Percentiles rank a stretch among this genome's conserved stretches.
phyloP scores from a whole-genome alignment of 2,329 filamentous ascomycete genomes.

The Rachicladosporium sp. region DNA sequence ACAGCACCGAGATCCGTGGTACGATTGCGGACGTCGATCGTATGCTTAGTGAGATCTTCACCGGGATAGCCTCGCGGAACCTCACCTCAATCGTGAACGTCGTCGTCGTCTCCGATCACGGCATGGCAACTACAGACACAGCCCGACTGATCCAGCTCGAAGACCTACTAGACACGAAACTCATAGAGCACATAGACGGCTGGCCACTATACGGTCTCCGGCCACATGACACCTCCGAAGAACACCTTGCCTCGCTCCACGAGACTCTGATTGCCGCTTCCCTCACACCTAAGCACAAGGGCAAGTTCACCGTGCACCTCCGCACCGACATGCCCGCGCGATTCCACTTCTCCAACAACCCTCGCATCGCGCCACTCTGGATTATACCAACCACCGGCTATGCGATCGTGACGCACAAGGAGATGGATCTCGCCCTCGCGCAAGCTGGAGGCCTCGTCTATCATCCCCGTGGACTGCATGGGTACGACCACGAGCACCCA shows the following conservation, averaged over 20 bases:
- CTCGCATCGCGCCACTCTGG: conserved; percentile 89
- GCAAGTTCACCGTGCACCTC: conserved; percentile 76
- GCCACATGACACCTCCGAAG: conserved; percentile 55
- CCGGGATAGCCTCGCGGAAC: conserved; percentile 67
- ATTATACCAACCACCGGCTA: conserved; percentile 85
- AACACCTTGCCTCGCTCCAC: conserved; percentile 51
- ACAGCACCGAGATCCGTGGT: conserved; percentile 75
- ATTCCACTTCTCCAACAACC: conserved; percentile 81
- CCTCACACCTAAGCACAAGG: conserved; percentile 46
- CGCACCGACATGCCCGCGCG: conserved; percentile 82
- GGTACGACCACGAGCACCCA: conserved; percentile 89
- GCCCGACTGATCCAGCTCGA: conserved; percentile 77
- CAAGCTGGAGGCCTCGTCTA: conserved; percentile 55
- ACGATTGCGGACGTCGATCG: conserved; percentile 70
- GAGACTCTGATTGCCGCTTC: conserved; percentile 39
- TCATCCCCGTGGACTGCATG: conserved; percentile 73
- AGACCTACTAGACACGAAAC: conserved; percentile 64
- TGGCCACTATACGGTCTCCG: conserved; percentile 89
- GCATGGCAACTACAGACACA: conserved; percentile 87
- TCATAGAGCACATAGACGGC: conserved; percentile 77
- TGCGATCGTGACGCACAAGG: conserved; percentile 71
- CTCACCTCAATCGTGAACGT: conserved; percentile 84
- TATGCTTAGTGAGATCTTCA: conserved; percentile 68
- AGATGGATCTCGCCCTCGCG: conserved; percentile 62
- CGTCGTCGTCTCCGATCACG: conserved; percentile 92